These are phyloP conservation scores for Fraxinus dipetala DNA, from an alignment of 305 asterid genomes.

Conservation along the genomic window DNA sequence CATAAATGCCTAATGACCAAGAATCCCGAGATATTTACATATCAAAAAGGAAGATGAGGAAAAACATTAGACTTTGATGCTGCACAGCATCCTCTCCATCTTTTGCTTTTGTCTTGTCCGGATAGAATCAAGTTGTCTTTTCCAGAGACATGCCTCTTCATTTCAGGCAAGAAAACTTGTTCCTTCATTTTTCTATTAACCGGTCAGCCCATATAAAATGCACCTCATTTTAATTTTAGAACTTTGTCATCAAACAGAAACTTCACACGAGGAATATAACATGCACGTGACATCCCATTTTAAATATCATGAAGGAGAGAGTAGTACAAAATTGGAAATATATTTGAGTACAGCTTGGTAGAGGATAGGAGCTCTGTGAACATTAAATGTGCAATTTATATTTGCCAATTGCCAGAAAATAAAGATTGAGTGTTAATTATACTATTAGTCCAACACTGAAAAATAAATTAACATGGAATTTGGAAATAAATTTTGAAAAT, in stretches of 20 bases:
- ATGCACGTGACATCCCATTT: background rate
- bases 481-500: background rate
- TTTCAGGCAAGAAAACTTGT: background rate
- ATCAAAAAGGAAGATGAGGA: background rate
- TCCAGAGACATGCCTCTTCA: background rate
- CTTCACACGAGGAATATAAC: background rate
- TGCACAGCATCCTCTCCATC: background rate
- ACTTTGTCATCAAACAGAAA: constrained; percentile 2
- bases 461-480: background rate
- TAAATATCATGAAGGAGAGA: background rate
- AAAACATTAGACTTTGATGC: background rate
- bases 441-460: background rate
- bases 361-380: background rate
- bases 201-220: background rate
- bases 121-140: background rate
- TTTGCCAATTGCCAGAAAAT: background rate
- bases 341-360: background rate
- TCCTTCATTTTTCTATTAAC: background rate
- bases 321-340: background rate
- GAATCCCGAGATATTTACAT: background rate
- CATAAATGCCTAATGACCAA: background rate
- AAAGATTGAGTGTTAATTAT: background rate
- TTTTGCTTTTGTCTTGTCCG: constrained; percentile 10
- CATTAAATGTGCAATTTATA: background rate
- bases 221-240: background rate